Base-by-base conservation (phyloP, 768 basidiomycete species). In the Hysterangium stoloniferum region DNA sequence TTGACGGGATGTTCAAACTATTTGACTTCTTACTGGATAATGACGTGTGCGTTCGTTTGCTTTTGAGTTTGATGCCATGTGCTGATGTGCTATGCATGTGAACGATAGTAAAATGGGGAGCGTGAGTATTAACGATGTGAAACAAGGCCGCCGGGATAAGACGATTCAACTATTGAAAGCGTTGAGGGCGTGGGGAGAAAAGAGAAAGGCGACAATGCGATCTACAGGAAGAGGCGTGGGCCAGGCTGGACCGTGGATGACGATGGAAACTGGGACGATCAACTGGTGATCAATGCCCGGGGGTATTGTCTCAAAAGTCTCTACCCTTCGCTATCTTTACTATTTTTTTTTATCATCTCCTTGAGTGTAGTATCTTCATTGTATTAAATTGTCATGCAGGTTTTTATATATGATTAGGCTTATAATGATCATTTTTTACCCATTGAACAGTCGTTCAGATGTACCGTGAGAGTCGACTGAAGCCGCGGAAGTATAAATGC, bases 1-100 rank as follows among this genome's bases (percentile, higher is more conserved):
- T 95, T 12, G 88, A 91, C 24, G 90, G 92, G 13, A 70, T 95
- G 25, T 93, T 95, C 71, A 74, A 78, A 51, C 69, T 95, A 49
- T 95, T 96, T 67, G 94, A 97, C 66, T 93, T 90, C 66, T 67
- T 96, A 49, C 75, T 97, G 41, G 91, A 94, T 59, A 89, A 91
- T 54, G 92, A 92, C 43, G 82, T 94, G 52, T 50, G n/a, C 38
- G 40, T 40, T 4, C 4, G 12, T 27, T n/a, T 48, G 13, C 60
- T 34, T 34, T 31, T 35, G 6, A 46, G 35, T 36, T 5, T 48
- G 9, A n/a, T 24, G 7, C 24, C 13, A 20, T 22, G 4, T 32
- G 11, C 8, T 32, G 17, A 46, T 27, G 33, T 29, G 2, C 4
- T 46, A 2, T 45, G 15, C 9, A 25, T 29, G n/a, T 15, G 28